Evolutionary conservation across 768 basidiomycete species (phyloP).

Genomic region (Podaxis mareebaensis): DNA sequence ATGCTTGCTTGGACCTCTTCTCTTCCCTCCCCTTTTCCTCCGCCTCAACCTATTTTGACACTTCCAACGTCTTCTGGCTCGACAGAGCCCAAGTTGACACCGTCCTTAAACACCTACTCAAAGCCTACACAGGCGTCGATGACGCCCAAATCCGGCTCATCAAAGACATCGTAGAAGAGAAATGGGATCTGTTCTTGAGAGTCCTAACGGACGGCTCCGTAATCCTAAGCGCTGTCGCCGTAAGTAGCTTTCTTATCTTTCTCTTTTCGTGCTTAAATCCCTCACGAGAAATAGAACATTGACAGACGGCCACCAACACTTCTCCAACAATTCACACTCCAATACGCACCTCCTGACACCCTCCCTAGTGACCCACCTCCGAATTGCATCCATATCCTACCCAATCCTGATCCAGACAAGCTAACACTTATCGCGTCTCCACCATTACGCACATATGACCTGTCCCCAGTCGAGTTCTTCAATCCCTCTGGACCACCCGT

Average conservation of each 20-base stretch:
- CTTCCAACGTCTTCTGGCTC: conserved; percentile 67
- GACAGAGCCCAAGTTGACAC: conserved; percentile 60
- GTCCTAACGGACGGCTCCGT: conserved; percentile 74
- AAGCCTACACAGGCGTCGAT: conserved; percentile 36
- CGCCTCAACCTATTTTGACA: conserved; percentile 31
- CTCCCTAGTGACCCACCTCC: conserved; percentile 60
- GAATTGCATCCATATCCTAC: conserved; percentile 53
- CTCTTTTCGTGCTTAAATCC: conserved; percentile 2
- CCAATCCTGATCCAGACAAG: conserved; percentile 39
- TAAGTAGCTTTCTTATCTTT: conserved; percentile 36
- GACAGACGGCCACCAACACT: conserved; percentile 87
- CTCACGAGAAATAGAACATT: conserved; percentile 64
- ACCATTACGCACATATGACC: conserved; percentile 61
- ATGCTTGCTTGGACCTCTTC: conserved; percentile 72
- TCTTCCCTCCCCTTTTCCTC: conserved; percentile 53
- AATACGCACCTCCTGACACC: conserved; percentile 53
- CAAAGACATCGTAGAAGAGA: conserved; percentile 65
- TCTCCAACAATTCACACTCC: conserved; percentile 70
- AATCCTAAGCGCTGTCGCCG: conserved; percentile 70
- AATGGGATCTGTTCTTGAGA: conserved; percentile 80
- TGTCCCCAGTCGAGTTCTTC: conserved; percentile 64
- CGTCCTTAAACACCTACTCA: conserved; percentile 44
- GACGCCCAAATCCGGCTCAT: conserved; percentile 49
- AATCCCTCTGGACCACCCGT: conserved; percentile 28
- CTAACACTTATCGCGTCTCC: conserved; percentile 66